Evolutionary conservation across 345 rosid species (phyloP), one percentile per base, ranked within the genome.

Genomic region (Clausena lansium): DNA sequence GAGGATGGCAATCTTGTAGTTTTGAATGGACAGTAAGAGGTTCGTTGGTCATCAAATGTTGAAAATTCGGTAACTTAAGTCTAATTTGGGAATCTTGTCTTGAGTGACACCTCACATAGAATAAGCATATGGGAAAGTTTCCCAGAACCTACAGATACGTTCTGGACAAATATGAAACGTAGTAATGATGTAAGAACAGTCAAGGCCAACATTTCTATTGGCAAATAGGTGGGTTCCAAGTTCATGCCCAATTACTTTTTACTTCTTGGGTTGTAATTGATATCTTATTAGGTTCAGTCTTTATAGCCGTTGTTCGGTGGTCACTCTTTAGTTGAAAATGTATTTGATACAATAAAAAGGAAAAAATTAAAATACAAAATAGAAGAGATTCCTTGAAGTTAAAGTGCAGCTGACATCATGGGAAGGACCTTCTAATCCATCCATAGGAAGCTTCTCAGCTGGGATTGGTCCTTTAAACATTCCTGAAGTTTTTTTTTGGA

Each of bases 111-210:
- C 36, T 20, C 10, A 15, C 73, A 41, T 19, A 81, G 82, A 39
- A 75, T 7, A 6, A 82, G 2, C 47, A 4, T 84, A 0, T 89
- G 98, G 96, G 87, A 89, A 75, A 93, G 96, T 78, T 91, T 87
- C 50, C 78, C 78, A 70, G 68, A 88, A n/a, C n/a, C n/a, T n/a
- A n/a, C 78, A 0, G 78, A 87, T 70, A 63, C 84, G 11, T 73
- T 81, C 65, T 15, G 82, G 76, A 78, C 82, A 15, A 28, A 67
- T 22, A 89, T 90, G 98, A 83, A 0, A 58, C 76, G 90, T 28
- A 75, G 80, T 17, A 47, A 69, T 30, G 9, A 80, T 45, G 28
- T 24, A 19, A 80, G 58, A 71, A 83, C 89, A 3, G 81, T 86
- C 2, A 60, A 79, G 78, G n/a, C n/a, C n/a, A n/a, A n/a, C n/a